A percentile compares a stretch with the other conserved stretches of the same genome.
phyloP scores from a whole-genome alignment of 345 rosid genomes.

The Hibiscus syriacus region DNA sequence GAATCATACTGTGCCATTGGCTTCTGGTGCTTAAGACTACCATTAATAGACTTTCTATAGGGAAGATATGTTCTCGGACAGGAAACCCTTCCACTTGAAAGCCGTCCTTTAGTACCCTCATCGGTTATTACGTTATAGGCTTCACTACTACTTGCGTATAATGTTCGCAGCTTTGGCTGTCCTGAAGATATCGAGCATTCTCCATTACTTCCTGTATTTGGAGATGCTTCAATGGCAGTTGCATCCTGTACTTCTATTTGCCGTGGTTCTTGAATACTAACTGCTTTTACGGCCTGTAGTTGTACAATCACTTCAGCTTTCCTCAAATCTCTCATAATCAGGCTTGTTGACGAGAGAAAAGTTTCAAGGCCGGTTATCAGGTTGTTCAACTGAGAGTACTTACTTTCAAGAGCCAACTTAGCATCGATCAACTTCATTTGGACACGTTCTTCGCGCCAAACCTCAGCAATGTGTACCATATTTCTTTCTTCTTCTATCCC shows the following conservation, averaged over 20 bases:
- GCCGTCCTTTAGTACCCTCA: constrained; percentile 9
- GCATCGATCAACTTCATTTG: constrained; percentile 34
- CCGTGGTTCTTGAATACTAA: too few species aligned
- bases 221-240: not conserved
- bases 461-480: constrained; percentile 37
- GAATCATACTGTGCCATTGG: not conserved
- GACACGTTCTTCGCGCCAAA: constrained; percentile 42
- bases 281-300: constrained; percentile 23
- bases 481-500: constrained; percentile 38
- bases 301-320: constrained; percentile 27
- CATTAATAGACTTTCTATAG: constrained; percentile 1
- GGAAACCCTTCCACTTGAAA: not conserved
- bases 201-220: constrained; percentile 1
- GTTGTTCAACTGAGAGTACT: constrained; percentile 33
- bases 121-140: constrained; percentile 7
- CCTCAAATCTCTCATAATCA: constrained; percentile 21
- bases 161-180: constrained; percentile 4
- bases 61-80: not conserved
- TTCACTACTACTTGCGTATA: constrained; percentile 1
- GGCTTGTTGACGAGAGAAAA: constrained; percentile 18
- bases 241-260: too few species aligned
- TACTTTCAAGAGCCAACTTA: constrained; percentile 35
- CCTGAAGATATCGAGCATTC: not conserved
- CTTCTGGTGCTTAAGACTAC: not conserved
- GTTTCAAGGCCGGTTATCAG: constrained; percentile 31